A percentile compares a stretch with the other conserved stretches of the same genome.
These are phyloP conservation scores for Areca catechu DNA, from an alignment of 176 grass and related monocot species.

Conservation along the genomic window DNA sequence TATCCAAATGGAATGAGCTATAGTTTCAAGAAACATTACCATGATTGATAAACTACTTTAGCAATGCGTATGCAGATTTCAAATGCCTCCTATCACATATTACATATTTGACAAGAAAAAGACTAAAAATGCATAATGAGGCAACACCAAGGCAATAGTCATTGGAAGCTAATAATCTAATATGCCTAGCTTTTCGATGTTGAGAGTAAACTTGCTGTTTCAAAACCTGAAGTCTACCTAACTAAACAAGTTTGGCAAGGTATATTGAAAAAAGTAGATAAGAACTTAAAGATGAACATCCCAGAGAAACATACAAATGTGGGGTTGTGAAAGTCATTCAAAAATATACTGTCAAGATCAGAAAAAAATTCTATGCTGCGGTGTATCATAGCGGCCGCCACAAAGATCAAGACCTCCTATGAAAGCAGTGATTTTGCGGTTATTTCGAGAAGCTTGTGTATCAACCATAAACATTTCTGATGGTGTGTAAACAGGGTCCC, in stretches of 20 bases:
- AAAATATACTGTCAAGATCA: slow-evolving; percentile 73
- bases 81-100: too few relatives aligned
- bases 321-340: slow-evolving; percentile 83
- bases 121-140: too few relatives aligned
- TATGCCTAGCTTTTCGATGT: neutral
- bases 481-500: slow-evolving; percentile 92
- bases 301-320: slow-evolving; percentile 41
- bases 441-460: slow-evolving; percentile 71
- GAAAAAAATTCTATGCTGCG: slow-evolving; percentile 76
- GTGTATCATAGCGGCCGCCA: slow-evolving; percentile 97
- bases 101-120: too few relatives aligned
- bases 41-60: too few relatives aligned
- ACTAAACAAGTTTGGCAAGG: neutral
- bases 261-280: neutral
- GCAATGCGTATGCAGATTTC: too few relatives aligned
- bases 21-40: too few relatives aligned
- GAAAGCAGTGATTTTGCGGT: slow-evolving; percentile 89
- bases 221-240: neutral
- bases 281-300: slow-evolving; percentile 12
- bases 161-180: neutral
- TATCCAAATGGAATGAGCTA: too few relatives aligned
- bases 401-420: slow-evolving; percentile 92
- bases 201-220: neutral
- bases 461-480: slow-evolving; percentile 96
- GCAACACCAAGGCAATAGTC: too few relatives aligned